A percentile compares a stretch with the other conserved stretches of the same genome.
Evolutionary conservation across 495 filamentous ascomycete genomes (phyloP).

Genomic region (Delitschia confertaspora): DNA sequence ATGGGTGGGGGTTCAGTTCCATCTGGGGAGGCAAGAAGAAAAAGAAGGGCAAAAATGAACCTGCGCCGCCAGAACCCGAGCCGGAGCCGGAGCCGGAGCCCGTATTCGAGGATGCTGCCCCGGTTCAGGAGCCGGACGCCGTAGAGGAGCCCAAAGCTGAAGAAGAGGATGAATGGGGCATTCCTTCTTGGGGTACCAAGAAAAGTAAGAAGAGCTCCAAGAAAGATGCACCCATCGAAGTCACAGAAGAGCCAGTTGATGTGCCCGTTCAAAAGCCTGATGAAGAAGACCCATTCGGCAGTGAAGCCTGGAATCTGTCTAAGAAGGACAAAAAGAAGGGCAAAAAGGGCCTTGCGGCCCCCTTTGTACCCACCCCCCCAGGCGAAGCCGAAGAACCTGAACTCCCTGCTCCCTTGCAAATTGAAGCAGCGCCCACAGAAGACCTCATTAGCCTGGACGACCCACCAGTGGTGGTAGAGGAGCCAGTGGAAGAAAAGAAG

Average conservation of each 20-base stretch:
- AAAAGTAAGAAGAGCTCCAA: slow-evolving; percentile 21
- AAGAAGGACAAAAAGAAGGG: slow-evolving; percentile 28
- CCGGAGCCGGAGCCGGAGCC: slow-evolving; percentile 18
- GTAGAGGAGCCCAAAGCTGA: slow-evolving; percentile 33
- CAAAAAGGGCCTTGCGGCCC: slow-evolving; percentile 29
- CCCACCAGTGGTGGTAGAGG: not conserved
- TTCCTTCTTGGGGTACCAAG: slow-evolving; percentile 23
- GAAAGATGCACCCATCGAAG: slow-evolving; percentile 24
- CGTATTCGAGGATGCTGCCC: slow-evolving; percentile 14
- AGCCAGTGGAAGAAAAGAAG: not conserved
- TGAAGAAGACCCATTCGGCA: slow-evolving; percentile 27
- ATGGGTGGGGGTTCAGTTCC: slow-evolving; percentile 22
- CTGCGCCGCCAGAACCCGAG: too few species aligned
- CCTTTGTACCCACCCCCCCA: slow-evolving; percentile 32
- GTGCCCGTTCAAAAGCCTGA: slow-evolving; percentile 23
- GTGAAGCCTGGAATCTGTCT: slow-evolving; percentile 15
- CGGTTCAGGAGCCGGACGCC: slow-evolving; percentile 25
- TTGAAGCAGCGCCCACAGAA: slow-evolving; percentile 22
- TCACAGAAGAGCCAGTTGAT: slow-evolving; percentile 14
- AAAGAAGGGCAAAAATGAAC: slow-evolving; percentile 22
- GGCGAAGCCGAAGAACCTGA: slow-evolving; percentile 18
- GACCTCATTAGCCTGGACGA: slow-evolving; percentile 10
- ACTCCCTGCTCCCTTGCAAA: slow-evolving; percentile 11
- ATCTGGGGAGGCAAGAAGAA: slow-evolving; percentile 26
- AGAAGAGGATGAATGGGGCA: slow-evolving; percentile 27